Conservation (phyloP, 352 stramenopile genomes). For the Phytopythium kandeliae region DNA sequence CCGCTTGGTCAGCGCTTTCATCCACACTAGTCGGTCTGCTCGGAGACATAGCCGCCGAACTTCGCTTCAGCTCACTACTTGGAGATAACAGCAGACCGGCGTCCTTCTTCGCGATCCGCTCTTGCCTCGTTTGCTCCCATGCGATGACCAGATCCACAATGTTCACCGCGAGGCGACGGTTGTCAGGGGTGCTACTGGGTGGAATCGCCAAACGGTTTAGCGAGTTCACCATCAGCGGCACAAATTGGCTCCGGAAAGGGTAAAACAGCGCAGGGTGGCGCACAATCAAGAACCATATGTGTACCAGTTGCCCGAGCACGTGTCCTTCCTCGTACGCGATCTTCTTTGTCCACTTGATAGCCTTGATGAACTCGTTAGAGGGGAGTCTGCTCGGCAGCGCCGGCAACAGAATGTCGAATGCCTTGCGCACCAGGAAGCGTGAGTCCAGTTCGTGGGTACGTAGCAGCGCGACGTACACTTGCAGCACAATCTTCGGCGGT, state of each 20-base stretch:
- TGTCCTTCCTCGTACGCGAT: constrained; percentile 98
- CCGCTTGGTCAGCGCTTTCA: constrained; percentile 14
- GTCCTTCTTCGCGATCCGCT: constrained; percentile 37
- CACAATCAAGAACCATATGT: constrained; percentile 98
- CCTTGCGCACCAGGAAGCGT: constrained; percentile 90
- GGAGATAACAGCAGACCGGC: constrained; percentile 10
- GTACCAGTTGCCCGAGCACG: constrained; percentile 92
- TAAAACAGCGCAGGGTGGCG: constrained; percentile 93
- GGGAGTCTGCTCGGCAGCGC: constrained; percentile 86
- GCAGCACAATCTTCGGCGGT: constrained; percentile 95
- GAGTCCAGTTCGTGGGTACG: constrained; percentile 93
- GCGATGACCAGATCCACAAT: constrained; percentile 95
- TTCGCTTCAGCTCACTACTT: constrained; percentile 33
- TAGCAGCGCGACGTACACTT: constrained; percentile 95
- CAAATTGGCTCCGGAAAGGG: constrained; percentile 89
- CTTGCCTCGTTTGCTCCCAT: constrained; percentile 90
- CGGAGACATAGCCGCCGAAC: constrained; percentile 11
- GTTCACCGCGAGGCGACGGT: constrained; percentile 89
- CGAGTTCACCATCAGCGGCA: constrained; percentile 95
- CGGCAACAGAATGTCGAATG: constrained; percentile 95
- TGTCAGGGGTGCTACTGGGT: constrained; percentile 90
- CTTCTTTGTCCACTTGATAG: constrained; percentile 97
- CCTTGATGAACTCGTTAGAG: constrained; percentile 92
- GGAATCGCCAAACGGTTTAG: constrained; percentile 94
- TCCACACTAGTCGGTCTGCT: constrained; percentile 9